Evolutionary conservation across 1,139 yeast genomes (phyloP).

Genomic region (Yarrowia galli): DNA sequence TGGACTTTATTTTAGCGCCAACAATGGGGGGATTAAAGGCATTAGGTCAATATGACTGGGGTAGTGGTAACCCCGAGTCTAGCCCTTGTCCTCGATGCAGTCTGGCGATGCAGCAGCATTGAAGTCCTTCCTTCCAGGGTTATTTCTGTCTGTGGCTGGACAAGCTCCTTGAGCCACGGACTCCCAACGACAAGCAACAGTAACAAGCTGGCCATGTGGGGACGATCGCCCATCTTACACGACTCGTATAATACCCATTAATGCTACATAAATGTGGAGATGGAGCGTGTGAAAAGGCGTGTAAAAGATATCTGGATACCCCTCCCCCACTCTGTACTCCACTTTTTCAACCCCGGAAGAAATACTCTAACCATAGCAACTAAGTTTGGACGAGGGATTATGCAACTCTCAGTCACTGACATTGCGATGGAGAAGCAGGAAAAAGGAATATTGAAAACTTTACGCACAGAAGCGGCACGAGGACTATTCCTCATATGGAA

Average conservation of each 20-base stretch:
- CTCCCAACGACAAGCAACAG: not conserved
- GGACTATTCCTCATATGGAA: constrained; percentile 3
- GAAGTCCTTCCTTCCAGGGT: not conserved
- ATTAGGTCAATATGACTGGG: constrained; percentile 15
- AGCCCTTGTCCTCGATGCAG: constrained; percentile 26
- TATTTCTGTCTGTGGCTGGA: constrained; percentile 5
- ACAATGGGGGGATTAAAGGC: not conserved
- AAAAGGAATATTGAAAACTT: constrained; percentile 7
- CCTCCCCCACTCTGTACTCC: constrained; percentile 18
- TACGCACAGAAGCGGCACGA: not conserved
- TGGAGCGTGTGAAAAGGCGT: not conserved
- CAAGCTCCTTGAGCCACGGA: constrained; percentile 7
- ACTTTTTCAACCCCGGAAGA: constrained; percentile 24
- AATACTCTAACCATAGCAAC: constrained; percentile 16
- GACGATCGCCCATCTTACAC: not conserved
- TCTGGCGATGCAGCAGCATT: not conserved
- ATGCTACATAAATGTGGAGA: not conserved
- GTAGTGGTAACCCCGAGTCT: not conserved
- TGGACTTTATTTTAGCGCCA: not conserved
- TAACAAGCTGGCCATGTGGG: not conserved
- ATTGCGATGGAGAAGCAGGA: not conserved
- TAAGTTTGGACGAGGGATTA: constrained; percentile 29
- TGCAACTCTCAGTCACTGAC: constrained; percentile 2
- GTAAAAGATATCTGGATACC: not conserved
- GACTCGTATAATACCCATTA: not conserved